These are phyloP conservation scores for Sclerotinia subarctica DNA, from an alignment of 2,329 filamentous ascomycete species.

Conservation along the genomic window DNA sequence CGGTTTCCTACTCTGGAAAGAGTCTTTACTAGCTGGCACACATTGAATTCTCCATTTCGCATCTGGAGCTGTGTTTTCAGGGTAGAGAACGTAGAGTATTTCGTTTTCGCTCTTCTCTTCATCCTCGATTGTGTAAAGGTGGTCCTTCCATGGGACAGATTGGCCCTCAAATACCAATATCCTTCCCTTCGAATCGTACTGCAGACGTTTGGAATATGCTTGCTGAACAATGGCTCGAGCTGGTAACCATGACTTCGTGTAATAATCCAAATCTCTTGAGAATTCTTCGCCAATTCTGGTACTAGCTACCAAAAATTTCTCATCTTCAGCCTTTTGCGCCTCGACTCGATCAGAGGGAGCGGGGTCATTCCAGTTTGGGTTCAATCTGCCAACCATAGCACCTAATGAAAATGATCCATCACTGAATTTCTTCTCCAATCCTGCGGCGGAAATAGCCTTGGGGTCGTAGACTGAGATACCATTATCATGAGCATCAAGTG, in stretches of 20 bases:
- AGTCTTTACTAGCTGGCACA: conserved; percentile 79
- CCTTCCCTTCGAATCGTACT: conserved; percentile 70
- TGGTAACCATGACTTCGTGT: conserved; percentile 76
- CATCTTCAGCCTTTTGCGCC: conserved; percentile 75
- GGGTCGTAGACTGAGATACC: conserved; percentile 82
- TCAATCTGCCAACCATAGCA: conserved; percentile 76
- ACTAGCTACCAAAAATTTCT: conserved; percentile 73
- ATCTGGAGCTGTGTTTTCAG: conserved; percentile 70
- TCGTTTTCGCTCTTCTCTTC: conserved; percentile 51
- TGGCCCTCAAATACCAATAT: conserved; percentile 76
- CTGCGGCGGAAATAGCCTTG: conserved; percentile 62
- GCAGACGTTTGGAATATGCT: conserved; percentile 67
- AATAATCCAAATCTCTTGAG: conserved; percentile 73
- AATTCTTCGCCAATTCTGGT: conserved; percentile 87
- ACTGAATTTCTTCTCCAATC: conserved; percentile 77
- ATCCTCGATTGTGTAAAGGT: conserved; percentile 83
- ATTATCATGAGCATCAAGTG: conserved; percentile 96
- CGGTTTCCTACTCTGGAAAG: conserved; percentile 88
- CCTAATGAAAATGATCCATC: conserved; percentile 81
- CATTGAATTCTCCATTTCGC: conserved; percentile 92
- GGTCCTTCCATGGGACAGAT: conserved; percentile 92
- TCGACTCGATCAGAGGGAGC: conserved; percentile 50
- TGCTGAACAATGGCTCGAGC: conserved; percentile 74
- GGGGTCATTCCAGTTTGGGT: conserved; percentile 75
- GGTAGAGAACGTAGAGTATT: conserved; percentile 86